phyloP scores from a whole-genome alignment of 2,329 filamentous ascomycete species.

The Arthrobotrys iridis region DNA sequence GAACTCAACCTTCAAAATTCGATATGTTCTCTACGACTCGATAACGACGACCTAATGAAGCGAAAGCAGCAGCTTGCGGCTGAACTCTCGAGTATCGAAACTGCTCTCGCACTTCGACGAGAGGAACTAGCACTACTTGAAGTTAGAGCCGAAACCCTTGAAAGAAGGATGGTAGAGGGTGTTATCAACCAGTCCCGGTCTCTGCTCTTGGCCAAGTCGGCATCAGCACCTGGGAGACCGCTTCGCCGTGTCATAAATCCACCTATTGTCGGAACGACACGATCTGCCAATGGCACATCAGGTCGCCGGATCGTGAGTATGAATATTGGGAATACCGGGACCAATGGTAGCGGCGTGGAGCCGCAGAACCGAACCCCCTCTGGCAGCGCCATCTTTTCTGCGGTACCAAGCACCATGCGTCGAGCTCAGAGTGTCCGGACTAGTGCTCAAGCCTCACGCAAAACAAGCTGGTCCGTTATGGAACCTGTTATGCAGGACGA shows the following conservation, averaged over 20 bases:
- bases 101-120: constrained; percentile 83
- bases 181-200: constrained; percentile 96
- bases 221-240: constrained; percentile 28
- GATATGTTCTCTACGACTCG: constrained; percentile 67
- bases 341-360: constrained; percentile 3
- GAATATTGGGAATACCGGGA: constrained; percentile 31
- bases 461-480: constrained; percentile 44
- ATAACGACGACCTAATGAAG: constrained; percentile 78
- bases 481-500: constrained; percentile 38
- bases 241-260: constrained; percentile 44
- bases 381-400: constrained; percentile 46
- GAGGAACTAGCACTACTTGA: constrained; percentile 95
- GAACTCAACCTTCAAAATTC: constrained; percentile 67
- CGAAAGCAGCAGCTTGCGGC: constrained; percentile 83
- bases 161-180: constrained; percentile 91
- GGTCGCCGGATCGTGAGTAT: constrained; percentile 47
- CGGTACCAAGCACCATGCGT: constrained; percentile 15
- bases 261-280: constrained; percentile 33
- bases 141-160: constrained; percentile 82
- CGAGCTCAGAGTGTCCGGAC: constrained; percentile 43
- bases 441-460: constrained; percentile 42
- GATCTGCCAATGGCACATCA: constrained; percentile 29
- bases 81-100: constrained; percentile 90
- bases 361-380: constrained; percentile 45
- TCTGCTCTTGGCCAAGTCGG: constrained; percentile 67